Conservation (phyloP, 805 yeast species). For the Kluyveromyces wickerhamii region DNA sequence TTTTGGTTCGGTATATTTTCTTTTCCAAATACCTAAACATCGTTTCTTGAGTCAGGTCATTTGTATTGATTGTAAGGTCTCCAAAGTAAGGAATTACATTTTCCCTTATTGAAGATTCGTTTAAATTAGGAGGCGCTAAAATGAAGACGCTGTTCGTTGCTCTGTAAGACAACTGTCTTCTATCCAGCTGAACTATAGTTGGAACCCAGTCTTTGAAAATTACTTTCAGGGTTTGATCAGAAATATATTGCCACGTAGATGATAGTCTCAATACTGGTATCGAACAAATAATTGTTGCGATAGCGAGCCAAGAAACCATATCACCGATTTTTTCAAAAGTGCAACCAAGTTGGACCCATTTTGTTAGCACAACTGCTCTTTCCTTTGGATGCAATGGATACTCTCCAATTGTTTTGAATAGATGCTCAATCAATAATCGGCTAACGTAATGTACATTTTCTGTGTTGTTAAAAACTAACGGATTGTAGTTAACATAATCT, state of each 20-base stretch:
- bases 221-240: constrained; percentile 47
- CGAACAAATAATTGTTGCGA: constrained; percentile 75
- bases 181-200: constrained; percentile 79
- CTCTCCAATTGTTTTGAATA: constrained; percentile 38
- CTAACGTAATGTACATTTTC: constrained; percentile 72
- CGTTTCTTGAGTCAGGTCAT: constrained; percentile 21
- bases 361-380: constrained; percentile 60
- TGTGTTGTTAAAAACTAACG: constrained; percentile 64
- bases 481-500: constrained; percentile 44
- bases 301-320: constrained; percentile 90
- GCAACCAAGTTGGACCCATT: constrained; percentile 83
- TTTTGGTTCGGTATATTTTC: constrained; percentile 57
- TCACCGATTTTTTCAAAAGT: constrained; percentile 74
- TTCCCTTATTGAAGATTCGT: constrained; percentile 63
- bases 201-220: constrained; percentile 86
- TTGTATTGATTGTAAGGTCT: constrained; percentile 52
- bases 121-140: constrained; percentile 83
- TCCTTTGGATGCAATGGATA: constrained; percentile 18
- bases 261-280: constrained; percentile 70
- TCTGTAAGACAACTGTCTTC: constrained; percentile 56
- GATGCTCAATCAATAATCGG: constrained; percentile 56
- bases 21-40: constrained; percentile 46
- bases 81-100: constrained; percentile 88
- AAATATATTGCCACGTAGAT: constrained; percentile 67
- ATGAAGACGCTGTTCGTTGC: constrained; percentile 51